Evolutionary conservation across 108 stramenopile genomes (phyloP).

Genomic region (Cyclotella baltica): DNA sequence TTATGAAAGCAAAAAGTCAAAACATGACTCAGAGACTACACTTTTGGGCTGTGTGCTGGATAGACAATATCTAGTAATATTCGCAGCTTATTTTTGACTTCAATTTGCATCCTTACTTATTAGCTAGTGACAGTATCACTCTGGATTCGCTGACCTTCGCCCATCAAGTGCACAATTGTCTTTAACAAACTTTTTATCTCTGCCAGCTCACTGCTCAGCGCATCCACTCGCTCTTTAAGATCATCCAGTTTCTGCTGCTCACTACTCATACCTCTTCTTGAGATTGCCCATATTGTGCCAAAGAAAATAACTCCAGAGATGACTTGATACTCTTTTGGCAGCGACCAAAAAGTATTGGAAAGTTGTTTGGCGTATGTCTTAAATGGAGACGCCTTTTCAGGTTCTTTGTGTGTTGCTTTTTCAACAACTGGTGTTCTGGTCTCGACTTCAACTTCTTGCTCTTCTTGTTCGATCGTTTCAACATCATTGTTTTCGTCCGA

Average conservation of each 20-base stretch:
- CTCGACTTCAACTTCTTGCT: not conserved
- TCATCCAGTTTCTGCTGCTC: constrained; percentile 14
- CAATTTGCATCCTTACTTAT: too few relatives aligned
- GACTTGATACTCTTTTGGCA: not conserved
- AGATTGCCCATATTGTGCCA: constrained; percentile 10
- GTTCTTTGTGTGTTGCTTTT: not conserved
- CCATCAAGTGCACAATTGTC: not conserved
- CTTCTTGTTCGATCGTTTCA: constrained; percentile 19
- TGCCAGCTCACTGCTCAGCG: constrained; percentile 22
- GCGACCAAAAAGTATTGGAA: not conserved
- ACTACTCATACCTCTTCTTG: not conserved
- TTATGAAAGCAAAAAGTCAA: too few relatives aligned
- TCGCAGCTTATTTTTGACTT: too few relatives aligned
- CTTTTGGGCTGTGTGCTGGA: too few relatives aligned
- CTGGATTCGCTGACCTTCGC: not conserved
- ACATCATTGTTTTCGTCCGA: constrained; percentile 9
- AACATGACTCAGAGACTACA: too few relatives aligned
- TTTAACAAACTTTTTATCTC: not conserved
- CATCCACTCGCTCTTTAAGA: constrained; percentile 28
- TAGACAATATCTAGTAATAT: too few relatives aligned
- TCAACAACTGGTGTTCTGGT: not conserved
- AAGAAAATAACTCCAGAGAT: constrained; percentile 9
- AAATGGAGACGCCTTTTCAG: not conserved
- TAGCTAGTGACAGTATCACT: too few relatives aligned
- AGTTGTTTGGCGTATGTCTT: not conserved